Percentiles rank a stretch among this genome's conserved stretches.
phyloP scores from a whole-genome alignment of 2,329 filamentous ascomycete species.

The Pseudopyrenochaeta lycopersici region DNA sequence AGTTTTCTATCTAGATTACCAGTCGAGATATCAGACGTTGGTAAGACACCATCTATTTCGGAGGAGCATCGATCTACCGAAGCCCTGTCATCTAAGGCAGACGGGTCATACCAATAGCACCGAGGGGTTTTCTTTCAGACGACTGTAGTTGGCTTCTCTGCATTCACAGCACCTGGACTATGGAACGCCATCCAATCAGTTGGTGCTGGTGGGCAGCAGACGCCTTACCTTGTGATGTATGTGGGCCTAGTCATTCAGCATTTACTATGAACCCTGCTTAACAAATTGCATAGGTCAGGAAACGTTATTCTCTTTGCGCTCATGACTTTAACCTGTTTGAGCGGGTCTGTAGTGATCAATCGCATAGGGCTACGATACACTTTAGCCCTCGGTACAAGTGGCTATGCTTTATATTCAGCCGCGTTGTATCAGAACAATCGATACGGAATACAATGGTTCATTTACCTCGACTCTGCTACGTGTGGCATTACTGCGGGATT shows the following conservation, averaged over 20 bases:
- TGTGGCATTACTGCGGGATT: constrained; percentile 29
- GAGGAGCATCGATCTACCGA: not conserved
- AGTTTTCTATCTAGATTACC: too few relatives aligned
- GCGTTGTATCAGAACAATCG: constrained; percentile 50
- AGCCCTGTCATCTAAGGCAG: not conserved
- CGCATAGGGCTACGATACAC: constrained; percentile 26
- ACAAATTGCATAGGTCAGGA: constrained; percentile 29
- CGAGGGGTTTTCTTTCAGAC: constrained; percentile 41
- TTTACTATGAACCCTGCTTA: not conserved
- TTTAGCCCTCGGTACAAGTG: constrained; percentile 46
- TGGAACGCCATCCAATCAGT: constrained; percentile 46
- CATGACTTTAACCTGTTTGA: constrained; percentile 48
- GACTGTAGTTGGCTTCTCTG: constrained; percentile 28
- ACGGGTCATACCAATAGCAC: constrained; percentile 23
- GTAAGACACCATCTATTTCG: not conserved
- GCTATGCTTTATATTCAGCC: constrained; percentile 50
- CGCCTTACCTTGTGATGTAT: constrained; percentile 41
- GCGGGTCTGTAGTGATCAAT: constrained; percentile 31
- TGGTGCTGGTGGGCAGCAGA: constrained; percentile 40
- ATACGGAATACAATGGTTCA: constrained; percentile 34
- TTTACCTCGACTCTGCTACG: constrained; percentile 34
- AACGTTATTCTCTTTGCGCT: constrained; percentile 49
- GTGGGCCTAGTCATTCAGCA: not conserved
- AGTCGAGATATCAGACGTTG: not conserved
- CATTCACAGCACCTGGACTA: constrained; percentile 39